Evolutionary conservation across 441 rosid species (phyloP).

Genomic region (Pelargonium australe): DNA sequence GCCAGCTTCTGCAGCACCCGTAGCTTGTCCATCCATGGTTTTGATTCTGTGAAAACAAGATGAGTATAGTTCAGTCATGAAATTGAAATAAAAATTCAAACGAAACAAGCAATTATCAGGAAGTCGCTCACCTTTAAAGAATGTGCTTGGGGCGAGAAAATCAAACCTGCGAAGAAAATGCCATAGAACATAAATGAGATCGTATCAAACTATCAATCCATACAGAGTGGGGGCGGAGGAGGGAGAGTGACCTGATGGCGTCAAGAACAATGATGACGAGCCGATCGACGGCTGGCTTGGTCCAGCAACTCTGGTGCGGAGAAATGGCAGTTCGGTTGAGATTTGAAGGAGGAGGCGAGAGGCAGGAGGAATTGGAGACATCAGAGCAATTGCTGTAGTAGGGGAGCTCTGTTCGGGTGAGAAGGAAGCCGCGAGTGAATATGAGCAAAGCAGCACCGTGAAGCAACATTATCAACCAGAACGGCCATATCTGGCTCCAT

Average conservation of each 20-base stretch:
- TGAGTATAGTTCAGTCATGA: neutral
- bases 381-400: conserved; percentile 64
- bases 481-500: conserved; percentile 25
- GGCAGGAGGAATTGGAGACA: conserved; percentile 60
- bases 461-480: conserved; percentile 32
- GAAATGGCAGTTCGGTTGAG: conserved; percentile 12
- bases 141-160: conserved; percentile 73
- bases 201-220: neutral
- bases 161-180: conserved; percentile 48
- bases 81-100: neutral
- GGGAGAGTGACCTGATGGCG: conserved; percentile 56
- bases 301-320: conserved; percentile 45
- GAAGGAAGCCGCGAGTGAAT: conserved; percentile 80
- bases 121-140: conserved; percentile 47
- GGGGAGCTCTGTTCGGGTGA: conserved; percentile 94
- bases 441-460: conserved; percentile 58
- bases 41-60: conserved; percentile 32
- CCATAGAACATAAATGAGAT: neutral
- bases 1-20: conserved; percentile 67
- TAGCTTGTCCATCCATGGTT: conserved; percentile 92
- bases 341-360: conserved; percentile 17
- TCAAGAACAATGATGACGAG: conserved; percentile 73
- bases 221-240: neutral
- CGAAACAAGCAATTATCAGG: neutral
- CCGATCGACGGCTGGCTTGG: conserved; percentile 66